Evolutionary conservation across 805 yeast species (phyloP).

Genomic region (Komagataella pseudopastoris): DNA sequence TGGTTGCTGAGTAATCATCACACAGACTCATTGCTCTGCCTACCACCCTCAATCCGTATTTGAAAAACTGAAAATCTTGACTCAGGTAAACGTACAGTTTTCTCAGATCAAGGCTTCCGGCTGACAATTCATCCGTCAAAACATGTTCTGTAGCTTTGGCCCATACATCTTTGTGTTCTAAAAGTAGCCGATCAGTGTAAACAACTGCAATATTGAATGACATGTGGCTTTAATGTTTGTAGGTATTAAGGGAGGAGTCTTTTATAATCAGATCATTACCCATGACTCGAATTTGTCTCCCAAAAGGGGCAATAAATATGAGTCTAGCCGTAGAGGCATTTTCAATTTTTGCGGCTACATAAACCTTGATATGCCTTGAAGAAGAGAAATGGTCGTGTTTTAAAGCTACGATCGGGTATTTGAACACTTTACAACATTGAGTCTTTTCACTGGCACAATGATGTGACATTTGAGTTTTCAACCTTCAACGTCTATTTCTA

Average conservation of each 20-base stretch:
- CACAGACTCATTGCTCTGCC: slow-evolving; percentile 31
- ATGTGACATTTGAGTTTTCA: not conserved
- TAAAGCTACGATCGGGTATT: not conserved
- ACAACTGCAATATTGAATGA: not conserved
- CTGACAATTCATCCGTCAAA: slow-evolving; percentile 29
- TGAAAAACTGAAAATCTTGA: slow-evolving; percentile 36
- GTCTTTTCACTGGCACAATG: not conserved
- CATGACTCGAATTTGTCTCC: not conserved
- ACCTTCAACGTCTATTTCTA: no score
- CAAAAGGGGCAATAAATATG: not conserved
- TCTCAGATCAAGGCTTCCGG: slow-evolving; percentile 28
- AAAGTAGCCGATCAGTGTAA: slow-evolving; percentile 10
- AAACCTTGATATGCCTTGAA: not conserved
- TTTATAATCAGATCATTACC: not conserved
- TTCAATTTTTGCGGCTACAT: not conserved
- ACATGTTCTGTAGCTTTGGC: slow-evolving; percentile 21
- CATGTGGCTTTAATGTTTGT: not conserved
- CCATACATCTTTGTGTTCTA: slow-evolving; percentile 12
- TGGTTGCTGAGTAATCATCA: slow-evolving; percentile 21
- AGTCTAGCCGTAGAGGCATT: not conserved
- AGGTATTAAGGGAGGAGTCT: not conserved
- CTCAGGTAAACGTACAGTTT: slow-evolving; percentile 29
- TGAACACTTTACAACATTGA: not conserved
- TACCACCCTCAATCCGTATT: slow-evolving; percentile 24
- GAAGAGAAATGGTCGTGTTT: not conserved